These are phyloP conservation scores for Penicillium longicatenatum DNA, from an alignment of 495 filamentous ascomycete genomes.

Conservation along the genomic window DNA sequence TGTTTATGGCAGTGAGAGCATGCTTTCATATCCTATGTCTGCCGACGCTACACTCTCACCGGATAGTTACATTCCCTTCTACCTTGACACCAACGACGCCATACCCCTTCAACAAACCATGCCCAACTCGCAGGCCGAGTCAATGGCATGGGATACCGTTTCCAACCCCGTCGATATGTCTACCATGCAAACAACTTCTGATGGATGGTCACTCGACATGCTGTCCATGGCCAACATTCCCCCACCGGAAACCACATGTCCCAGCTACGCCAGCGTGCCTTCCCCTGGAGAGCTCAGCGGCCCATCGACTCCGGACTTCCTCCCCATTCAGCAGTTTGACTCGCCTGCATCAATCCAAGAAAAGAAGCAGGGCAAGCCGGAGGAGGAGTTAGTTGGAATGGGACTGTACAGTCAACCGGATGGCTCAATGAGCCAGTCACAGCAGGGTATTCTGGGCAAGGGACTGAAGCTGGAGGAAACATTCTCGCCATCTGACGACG, in stretches of 20 bases:
- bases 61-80: constrained; percentile 24
- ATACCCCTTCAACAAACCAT: constrained; percentile 47
- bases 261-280: constrained; percentile 43
- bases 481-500: constrained; percentile 73
- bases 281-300: constrained; percentile 45
- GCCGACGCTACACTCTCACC: constrained; percentile 36
- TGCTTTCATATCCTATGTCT: constrained; percentile 33
- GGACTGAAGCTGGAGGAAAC: constrained; percentile 83
- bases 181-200: constrained; percentile 30
- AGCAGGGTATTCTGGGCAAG: constrained; percentile 56
- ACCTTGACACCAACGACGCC: constrained; percentile 36
- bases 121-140: constrained; percentile 44
- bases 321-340: constrained; percentile 50
- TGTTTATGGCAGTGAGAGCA: constrained; percentile 25
- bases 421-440: constrained; percentile 49
- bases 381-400: constrained; percentile 79
- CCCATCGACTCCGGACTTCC: constrained; percentile 64
- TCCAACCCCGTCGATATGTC: constrained; percentile 18
- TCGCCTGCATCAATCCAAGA: constrained; percentile 17
- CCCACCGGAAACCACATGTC: constrained; percentile 32
- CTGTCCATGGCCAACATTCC: constrained; percentile 42
- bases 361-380: constrained; percentile 41
- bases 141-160: constrained; percentile 31
- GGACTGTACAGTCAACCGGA: constrained; percentile 76
- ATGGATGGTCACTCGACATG: constrained; percentile 45